Percentiles rank a stretch among this genome's conserved stretches.
Conservation (phyloP, 1,139 yeast species). For the Chernovozyma aurita region DNA sequence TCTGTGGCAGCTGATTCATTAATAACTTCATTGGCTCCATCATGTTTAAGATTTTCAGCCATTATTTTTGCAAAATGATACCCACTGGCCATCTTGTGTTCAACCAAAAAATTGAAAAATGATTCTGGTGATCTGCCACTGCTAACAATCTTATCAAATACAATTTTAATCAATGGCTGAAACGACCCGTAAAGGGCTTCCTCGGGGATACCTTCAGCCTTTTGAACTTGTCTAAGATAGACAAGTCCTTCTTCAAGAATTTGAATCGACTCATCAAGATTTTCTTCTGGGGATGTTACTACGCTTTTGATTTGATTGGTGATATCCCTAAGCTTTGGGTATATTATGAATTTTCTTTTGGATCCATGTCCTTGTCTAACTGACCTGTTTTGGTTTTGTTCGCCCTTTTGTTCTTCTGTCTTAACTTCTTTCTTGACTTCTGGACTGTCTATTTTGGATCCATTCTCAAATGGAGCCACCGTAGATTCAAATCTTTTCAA, state of each 20-base stretch:
- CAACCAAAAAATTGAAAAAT: conserved; percentile 24
- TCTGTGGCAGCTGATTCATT: conserved; percentile 7
- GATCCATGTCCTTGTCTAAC: no score
- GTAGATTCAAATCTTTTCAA: conserved; percentile 14
- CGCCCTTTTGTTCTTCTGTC: background rate
- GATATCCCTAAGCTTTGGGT: conserved; percentile 32
- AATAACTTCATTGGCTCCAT: conserved; percentile 14
- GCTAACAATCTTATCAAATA: conserved; percentile 17
- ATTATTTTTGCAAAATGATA: conserved; percentile 29
- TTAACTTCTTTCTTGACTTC: no score
- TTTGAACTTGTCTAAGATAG: conserved; percentile 36
- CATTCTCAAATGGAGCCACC: no score
- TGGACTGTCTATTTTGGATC: no score
- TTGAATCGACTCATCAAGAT: conserved; percentile 28
- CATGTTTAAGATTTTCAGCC: conserved; percentile 15
- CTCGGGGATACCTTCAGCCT: conserved; percentile 26
- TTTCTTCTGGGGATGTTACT: conserved; percentile 15
- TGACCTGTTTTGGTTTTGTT: background rate
- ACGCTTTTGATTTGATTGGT: conserved; percentile 27
- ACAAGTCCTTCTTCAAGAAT: conserved; percentile 42
- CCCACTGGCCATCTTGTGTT: conserved; percentile 28
- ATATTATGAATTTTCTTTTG: background rate
- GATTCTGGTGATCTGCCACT: conserved; percentile 17
- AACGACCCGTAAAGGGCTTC: conserved; percentile 22
- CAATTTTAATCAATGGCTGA: conserved; percentile 21